Conservation (phyloP, 129 eudicot genomes). For the Lactuca saligna region DNA sequence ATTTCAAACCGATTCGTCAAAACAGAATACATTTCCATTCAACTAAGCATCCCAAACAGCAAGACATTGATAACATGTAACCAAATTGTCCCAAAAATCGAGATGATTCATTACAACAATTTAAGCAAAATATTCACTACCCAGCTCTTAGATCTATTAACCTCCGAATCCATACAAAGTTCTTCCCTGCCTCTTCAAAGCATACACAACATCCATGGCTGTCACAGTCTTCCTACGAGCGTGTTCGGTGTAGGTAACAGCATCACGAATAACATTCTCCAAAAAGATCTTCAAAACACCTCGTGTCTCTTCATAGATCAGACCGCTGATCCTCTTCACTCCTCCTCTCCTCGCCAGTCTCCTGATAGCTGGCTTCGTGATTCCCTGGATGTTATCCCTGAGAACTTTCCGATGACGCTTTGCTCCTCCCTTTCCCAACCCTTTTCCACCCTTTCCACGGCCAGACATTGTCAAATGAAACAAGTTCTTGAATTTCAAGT, state of each 20-base stretch:
- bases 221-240: slow-evolving; percentile 38
- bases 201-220: slow-evolving; percentile 41
- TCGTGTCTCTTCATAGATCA: slow-evolving; percentile 30
- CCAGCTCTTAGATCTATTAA: slow-evolving; percentile 18
- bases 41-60: neutral
- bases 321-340: slow-evolving; percentile 30
- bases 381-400: slow-evolving; percentile 35
- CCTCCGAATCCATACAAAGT: slow-evolving; percentile 40
- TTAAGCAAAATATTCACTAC: neutral
- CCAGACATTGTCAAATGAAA: slow-evolving; percentile 26
- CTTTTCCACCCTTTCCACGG: slow-evolving; percentile 43
- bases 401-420: slow-evolving; percentile 44
- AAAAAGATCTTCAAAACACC: slow-evolving; percentile 34
- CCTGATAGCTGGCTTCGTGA: slow-evolving; percentile 38
- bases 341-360: slow-evolving; percentile 37
- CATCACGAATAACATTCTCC: slow-evolving; percentile 36
- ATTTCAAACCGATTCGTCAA: neutral
- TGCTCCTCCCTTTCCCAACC: slow-evolving; percentile 44
- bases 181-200: slow-evolving; percentile 41
- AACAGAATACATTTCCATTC: neutral
- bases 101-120: slow-evolving; percentile 14
- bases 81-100: neutral
- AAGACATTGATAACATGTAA: neutral
- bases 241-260: slow-evolving; percentile 34
- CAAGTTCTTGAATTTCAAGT: no score